Conservation (phyloP, 495 filamentous ascomycete genomes). For the Daldinia concentrica region DNA sequence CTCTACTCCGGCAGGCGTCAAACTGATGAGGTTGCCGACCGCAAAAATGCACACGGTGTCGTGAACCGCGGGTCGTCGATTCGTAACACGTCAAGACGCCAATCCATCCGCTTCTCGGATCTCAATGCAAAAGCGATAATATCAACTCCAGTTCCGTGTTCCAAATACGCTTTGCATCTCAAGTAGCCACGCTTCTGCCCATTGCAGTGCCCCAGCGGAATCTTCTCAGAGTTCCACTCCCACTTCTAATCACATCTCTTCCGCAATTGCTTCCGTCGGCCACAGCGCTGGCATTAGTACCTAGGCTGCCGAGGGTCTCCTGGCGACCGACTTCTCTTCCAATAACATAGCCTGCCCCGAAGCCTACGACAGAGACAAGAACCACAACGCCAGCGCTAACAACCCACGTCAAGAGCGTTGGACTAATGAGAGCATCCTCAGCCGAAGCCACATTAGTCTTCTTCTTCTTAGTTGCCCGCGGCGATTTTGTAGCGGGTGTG, state of each 20-base stretch:
- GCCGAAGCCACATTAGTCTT: slow-evolving; percentile 44
- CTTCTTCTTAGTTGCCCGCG: slow-evolving; percentile 65
- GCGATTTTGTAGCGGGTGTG: slow-evolving; percentile 45
- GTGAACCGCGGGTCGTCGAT: slow-evolving; percentile 19
- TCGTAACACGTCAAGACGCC: slow-evolving; percentile 35
- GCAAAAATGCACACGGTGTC: slow-evolving; percentile 14
- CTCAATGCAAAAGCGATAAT: slow-evolving; percentile 18
- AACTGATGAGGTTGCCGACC: slow-evolving; percentile 11
- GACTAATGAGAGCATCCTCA: slow-evolving; percentile 61
- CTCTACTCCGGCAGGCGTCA: slow-evolving; percentile 15
- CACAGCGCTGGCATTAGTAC: slow-evolving; percentile 51
- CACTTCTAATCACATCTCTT: slow-evolving; percentile 52
- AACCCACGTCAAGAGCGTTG: slow-evolving; percentile 89
- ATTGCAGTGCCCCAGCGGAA: slow-evolving; percentile 58
- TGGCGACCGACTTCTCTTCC: slow-evolving; percentile 81
- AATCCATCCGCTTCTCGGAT: slow-evolving; percentile 12
- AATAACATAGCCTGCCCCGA: slow-evolving; percentile 90
- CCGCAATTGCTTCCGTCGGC: slow-evolving; percentile 50
- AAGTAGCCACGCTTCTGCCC: slow-evolving; percentile 54
- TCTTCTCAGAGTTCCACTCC: slow-evolving; percentile 53
- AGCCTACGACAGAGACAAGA: slow-evolving; percentile 88
- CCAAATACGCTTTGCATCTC: slow-evolving; percentile 14
- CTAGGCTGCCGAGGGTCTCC: slow-evolving; percentile 58
- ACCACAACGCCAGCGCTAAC: slow-evolving; percentile 93
- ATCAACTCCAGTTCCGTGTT: slow-evolving; percentile 7